Evolutionary conservation across 305 asterid genomes (phyloP), one percentile per base, ranked within the genome.

Genomic region (Stenogyne calaminthoides): DNA sequence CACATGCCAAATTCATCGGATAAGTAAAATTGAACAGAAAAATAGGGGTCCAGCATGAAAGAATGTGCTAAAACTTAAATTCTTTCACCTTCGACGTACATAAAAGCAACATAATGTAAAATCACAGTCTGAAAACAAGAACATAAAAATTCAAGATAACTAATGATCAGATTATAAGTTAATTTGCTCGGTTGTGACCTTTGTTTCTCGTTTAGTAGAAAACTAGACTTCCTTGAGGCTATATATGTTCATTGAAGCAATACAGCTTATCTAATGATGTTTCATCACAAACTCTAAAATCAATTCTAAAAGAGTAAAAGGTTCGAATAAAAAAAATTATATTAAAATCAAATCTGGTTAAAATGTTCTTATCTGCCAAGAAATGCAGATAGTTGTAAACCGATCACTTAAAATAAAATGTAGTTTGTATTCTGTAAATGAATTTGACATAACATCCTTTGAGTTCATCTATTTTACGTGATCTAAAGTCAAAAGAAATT

Each of bases 1-100:
- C 77, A 59, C 29, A 34, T 63, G n/a, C 71, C 61, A 8, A 58
- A 37, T 39, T 68, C 62, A 61, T 58, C 9, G 9, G 51, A 42
- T 56, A 16, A 56, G 58, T 34, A 39, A 36, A 51, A 51, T 60
- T 52, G 57, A 14, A 7, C 39, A n/a, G 10, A 57, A 67, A 46
- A 47, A 11, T 4, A 25, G 40, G 34, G 67, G 25, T 3, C 67
- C 49, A 0, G 2, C 74, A 4, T 42, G 2, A 39, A 58, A 44
- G 49, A 16, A 27, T 7, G 29, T 39, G 19, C n/a, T 18, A n/a
- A 44, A 44, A 47, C 11, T 22, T 22, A 34, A 40, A 32, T 44
- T 9, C 22, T 47, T 59, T 55, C 64, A 68, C 37, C 37, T 42
- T 19, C 60, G 11, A 42, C 6, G 54, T 14, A 42, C 55, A 64